Evolutionary conservation across 345 rosid genomes (phyloP).

Genomic region (Mallotus nudiflorus): DNA sequence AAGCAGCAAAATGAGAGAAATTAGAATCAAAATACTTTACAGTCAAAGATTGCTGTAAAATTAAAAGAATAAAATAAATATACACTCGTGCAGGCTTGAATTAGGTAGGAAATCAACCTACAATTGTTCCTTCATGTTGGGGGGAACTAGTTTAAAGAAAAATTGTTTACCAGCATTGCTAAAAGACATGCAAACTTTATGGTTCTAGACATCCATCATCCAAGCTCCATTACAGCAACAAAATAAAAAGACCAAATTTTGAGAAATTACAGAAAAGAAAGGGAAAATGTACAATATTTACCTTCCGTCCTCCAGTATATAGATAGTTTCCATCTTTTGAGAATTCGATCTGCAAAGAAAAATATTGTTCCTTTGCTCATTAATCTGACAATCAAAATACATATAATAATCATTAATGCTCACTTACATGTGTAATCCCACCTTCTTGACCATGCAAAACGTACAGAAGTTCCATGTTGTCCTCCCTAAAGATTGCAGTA

Average conservation of each 20-base stretch:
- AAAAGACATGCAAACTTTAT: neutral
- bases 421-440: constrained; percentile 90
- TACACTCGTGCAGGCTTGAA: neutral
- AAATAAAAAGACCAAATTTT: neutral
- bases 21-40: no score
- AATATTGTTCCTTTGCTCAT: constrained; percentile 2
- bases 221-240: neutral
- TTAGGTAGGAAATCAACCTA: neutral
- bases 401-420: constrained; percentile 7
- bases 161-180: neutral
- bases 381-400: constrained; percentile 13
- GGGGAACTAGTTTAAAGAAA: neutral
- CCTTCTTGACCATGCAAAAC: constrained; percentile 96
- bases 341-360: constrained; percentile 72
- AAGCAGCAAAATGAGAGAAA: neutral
- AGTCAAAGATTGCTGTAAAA: neutral
- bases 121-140: neutral
- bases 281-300: constrained; percentile 15
- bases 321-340: constrained; percentile 94
- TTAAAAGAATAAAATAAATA: neutral
- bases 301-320: constrained; percentile 94
- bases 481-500: constrained; percentile 86
- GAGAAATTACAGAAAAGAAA: neutral
- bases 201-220: neutral
- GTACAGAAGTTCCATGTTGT: constrained; percentile 91